Evolutionary conservation across 352 stramenopile genomes (phyloP), one percentile per base, ranked within the genome.

Genomic region (Pythium utonaiense): DNA sequence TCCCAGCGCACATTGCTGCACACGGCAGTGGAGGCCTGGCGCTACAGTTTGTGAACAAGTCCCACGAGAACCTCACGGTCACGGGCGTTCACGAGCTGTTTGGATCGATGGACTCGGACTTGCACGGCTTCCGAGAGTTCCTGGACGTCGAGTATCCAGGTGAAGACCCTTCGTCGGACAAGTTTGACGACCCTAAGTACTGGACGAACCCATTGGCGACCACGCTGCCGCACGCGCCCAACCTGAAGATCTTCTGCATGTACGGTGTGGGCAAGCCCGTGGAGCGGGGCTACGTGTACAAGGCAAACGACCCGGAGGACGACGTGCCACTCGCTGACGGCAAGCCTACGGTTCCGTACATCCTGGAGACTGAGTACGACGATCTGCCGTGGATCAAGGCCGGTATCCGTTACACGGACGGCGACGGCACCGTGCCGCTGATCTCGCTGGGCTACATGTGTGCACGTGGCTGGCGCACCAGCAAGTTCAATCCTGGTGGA

Each of bases 391-490:
- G 83, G 64, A 71, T 93, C 64, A 88, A 86, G 54, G 69, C 77
- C 6, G 90, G 95, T 0, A 83, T 98, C 40, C 71, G 77, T 19
- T 96, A 93, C 72, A 75, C 73, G 21, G 91, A 98, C 51, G 96
- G 96, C 38, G 96, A 98, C 71, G 93, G 87, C 16, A 97, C 84
- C 0, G 93, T 98, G 9, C 93, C 96, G 42, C 74, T 98, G 6
- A 51, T 98, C 30, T 97, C 84, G 33, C 71, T 98, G 24, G 96
- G 96, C n/a, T 97, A 97, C 71, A 96, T 98, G 81, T 98, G 96
- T 62, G 84, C 82, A 24, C 83, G 80, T 60, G 83, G 77, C 10
- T 98, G 91, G 91, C 75, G 76, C 42, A 85, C 75, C 22, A 71
- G 69, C 10, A 79, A 77, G 54, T 89, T 87, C 66, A 98, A 98